Conservation (phyloP, 2,329 filamentous ascomycete genomes). For the Graphium sp. region DNA sequence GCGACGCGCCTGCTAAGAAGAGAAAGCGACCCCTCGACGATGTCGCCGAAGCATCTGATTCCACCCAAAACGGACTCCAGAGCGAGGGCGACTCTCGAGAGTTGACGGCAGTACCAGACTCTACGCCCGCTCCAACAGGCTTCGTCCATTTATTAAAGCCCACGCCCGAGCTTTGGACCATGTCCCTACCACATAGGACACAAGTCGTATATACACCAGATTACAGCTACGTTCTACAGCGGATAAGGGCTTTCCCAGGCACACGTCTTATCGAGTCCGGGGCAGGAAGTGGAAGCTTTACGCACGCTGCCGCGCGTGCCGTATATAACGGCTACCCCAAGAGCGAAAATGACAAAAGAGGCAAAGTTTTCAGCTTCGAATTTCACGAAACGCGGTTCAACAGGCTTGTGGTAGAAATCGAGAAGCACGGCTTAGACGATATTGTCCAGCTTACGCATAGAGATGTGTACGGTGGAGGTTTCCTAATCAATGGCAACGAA, state of each 20-base stretch:
- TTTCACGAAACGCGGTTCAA: constrained; percentile 58
- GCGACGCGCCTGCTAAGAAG: constrained; percentile 16
- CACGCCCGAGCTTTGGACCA: constrained; percentile 70
- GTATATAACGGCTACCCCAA: constrained; percentile 56
- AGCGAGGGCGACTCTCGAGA: no score
- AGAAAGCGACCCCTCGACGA: constrained; percentile 11
- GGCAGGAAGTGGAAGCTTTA: constrained; percentile 70
- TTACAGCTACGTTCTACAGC: constrained; percentile 69
- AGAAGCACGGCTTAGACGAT: constrained; percentile 45
- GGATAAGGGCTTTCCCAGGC: constrained; percentile 58
- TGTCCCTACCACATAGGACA: constrained; percentile 62
- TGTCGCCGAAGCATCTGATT: constrained; percentile 11
- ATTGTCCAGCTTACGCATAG: constrained; percentile 61
- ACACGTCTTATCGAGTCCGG: constrained; percentile 64
- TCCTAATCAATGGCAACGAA: constrained; percentile 36
- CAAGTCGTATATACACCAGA: constrained; percentile 80
- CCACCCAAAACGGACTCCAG: constrained; percentile 6
- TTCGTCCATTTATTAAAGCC: constrained; percentile 68
- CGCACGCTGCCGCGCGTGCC: constrained; percentile 59
- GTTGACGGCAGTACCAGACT: constrained; percentile 24
- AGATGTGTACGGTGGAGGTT: constrained; percentile 64
- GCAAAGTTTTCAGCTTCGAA: constrained; percentile 70
- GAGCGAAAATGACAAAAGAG: constrained; percentile 25
- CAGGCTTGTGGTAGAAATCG: constrained; percentile 53
- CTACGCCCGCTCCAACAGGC: constrained; percentile 41